Evolutionary conservation across 192 early-diverging fungal species (phyloP).

Genomic region (Pecoramyces ruminantium): DNA sequence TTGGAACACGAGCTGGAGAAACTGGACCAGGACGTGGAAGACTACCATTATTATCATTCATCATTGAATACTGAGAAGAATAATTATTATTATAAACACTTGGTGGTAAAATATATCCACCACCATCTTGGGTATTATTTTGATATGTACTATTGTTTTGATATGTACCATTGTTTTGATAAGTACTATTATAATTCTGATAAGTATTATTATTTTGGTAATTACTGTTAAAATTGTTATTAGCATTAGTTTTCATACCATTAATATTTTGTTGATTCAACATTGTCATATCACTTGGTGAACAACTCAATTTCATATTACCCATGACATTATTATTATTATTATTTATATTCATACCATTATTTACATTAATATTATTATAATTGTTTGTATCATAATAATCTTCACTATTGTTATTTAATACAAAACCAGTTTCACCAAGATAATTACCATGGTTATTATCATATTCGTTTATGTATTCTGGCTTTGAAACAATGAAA

Average conservation of each 20-base stretch:
- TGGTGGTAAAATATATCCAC: neutral
- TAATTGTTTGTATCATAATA: neutral
- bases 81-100: neutral
- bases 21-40: neutral
- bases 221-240: neutral
- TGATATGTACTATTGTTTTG: too few relatives aligned
- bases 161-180: too few relatives aligned
- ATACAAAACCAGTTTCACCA: neutral
- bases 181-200: too few relatives aligned
- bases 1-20: neutral
- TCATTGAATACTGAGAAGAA: neutral
- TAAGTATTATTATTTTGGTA: neutral
- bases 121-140: neutral
- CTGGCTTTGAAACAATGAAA: neutral
- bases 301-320: too few relatives aligned
- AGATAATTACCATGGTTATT: neutral
- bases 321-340: too few relatives aligned
- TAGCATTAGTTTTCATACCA: too few relatives aligned
- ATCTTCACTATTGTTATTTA: neutral
- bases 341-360: too few relatives aligned
- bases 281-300: too few relatives aligned
- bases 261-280: too few relatives aligned
- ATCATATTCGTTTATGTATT: neutral
- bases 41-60: neutral
- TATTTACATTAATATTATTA: too few relatives aligned